Percentiles rank a stretch among this genome's conserved stretches.
phyloP scores from a whole-genome alignment of 306 rosid species.

The Argentina anserina region DNA sequence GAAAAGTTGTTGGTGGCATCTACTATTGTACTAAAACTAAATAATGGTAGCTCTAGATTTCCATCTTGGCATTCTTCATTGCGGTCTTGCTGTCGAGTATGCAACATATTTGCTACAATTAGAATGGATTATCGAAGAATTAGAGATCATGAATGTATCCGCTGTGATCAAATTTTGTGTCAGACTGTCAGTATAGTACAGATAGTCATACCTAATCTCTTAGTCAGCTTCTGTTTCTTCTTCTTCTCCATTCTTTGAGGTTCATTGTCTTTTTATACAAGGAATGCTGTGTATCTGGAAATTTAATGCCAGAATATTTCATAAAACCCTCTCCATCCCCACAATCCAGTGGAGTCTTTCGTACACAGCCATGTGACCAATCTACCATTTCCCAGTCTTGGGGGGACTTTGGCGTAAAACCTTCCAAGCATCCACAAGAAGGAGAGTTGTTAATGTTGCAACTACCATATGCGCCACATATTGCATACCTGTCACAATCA shows the following conservation, averaged over 20 bases:
- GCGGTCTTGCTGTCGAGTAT: slow-evolving; percentile 4
- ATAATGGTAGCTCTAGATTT: slow-evolving; percentile 10
- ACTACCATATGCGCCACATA: slow-evolving; percentile 39
- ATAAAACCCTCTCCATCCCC: slow-evolving; percentile 32
- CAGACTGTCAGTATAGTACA: too few species aligned
- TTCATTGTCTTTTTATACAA: slow-evolving; percentile 32
- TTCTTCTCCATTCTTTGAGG: slow-evolving; percentile 15
- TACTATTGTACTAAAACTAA: slow-evolving; percentile 5
- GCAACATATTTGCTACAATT: slow-evolving; percentile 9
- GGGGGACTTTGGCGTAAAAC: slow-evolving; percentile 34
- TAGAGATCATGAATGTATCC: background rate
- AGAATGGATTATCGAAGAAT: background rate
- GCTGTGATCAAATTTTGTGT: background rate
- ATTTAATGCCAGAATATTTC: slow-evolving; percentile 16
- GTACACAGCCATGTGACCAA: slow-evolving; percentile 36
- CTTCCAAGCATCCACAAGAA: slow-evolving; percentile 34
- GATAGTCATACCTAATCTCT: slow-evolving; percentile 3
- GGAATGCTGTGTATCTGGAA: slow-evolving; percentile 33
- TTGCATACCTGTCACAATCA: slow-evolving; percentile 9
- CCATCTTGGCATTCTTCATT: slow-evolving; percentile 2
- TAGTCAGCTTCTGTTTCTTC: slow-evolving; percentile 1
- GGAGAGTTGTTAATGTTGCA: slow-evolving; percentile 27
- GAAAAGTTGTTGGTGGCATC: slow-evolving; percentile 33
- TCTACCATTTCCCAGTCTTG: slow-evolving; percentile 22
- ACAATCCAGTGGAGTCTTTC: slow-evolving; percentile 27